A percentile compares a stretch with the other conserved stretches of the same genome.
Conservation (phyloP, 108 stramenopile species). For the Pseudonitzschia delicatissima region DNA sequence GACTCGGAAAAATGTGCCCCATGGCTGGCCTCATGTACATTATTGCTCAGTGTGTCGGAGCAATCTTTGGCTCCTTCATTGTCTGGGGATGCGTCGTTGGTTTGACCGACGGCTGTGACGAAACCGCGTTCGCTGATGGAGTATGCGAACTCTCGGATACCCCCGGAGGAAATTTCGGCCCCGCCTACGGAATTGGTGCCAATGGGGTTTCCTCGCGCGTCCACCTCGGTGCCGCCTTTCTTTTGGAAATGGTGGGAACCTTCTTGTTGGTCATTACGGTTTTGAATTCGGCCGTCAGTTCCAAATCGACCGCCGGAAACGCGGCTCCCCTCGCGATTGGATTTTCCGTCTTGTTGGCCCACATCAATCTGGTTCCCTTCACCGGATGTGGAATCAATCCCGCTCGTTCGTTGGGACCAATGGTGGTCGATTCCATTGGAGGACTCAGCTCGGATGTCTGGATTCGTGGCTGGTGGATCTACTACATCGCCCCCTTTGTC, state of each 20-base stretch:
- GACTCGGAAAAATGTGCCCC: neutral
- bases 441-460: neutral
- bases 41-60: slow-evolving; percentile 14
- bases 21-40: slow-evolving; percentile 1
- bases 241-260: slow-evolving; percentile 35
- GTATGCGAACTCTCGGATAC: neutral
- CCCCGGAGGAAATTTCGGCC: neutral
- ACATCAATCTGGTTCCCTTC: slow-evolving; percentile 45
- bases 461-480: slow-evolving; percentile 18
- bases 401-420: slow-evolving; percentile 39
- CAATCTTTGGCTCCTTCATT: slow-evolving; percentile 10
- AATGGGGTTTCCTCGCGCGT: neutral
- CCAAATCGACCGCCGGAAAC: slow-evolving; percentile 20
- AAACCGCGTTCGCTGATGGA: neutral
- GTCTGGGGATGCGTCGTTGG: slow-evolving; percentile 11
- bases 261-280: slow-evolving; percentile 35
- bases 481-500: slow-evolving; percentile 24
- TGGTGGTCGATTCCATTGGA: neutral
- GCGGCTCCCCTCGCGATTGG: slow-evolving; percentile 47
- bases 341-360: slow-evolving; percentile 39
- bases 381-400: slow-evolving; percentile 72
- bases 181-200: slow-evolving; percentile 18
- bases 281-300: slow-evolving; percentile 17
- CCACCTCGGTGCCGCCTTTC: slow-evolving; percentile 16
- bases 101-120: neutral